A percentile compares a stretch with the other conserved stretches of the same genome.
Conservation (phyloP, 345 rosid species). For the Eucalyptus regnans region DNA sequence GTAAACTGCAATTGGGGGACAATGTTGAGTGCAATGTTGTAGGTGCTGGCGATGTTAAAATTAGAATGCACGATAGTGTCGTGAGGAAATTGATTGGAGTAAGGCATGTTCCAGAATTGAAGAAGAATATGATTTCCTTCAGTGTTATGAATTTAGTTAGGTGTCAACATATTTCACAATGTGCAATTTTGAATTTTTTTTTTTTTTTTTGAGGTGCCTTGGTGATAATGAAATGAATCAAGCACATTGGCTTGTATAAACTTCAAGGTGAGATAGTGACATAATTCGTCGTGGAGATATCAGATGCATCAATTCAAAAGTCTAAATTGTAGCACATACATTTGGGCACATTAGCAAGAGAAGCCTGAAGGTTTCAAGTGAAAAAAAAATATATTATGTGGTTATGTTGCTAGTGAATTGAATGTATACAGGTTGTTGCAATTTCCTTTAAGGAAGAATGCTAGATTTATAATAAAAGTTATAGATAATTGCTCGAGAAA, state of each 20-base stretch:
- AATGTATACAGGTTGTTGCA: no score
- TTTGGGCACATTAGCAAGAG: no score
- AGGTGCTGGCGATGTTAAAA: accelerated
- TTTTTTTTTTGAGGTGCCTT: background rate
- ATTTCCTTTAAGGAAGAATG: no score
- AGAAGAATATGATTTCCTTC: accelerated
- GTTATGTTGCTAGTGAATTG: no score
- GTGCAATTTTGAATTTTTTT: accelerated
- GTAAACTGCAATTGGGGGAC: background rate
- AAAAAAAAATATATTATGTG: no score
- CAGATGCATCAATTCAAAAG: accelerated
- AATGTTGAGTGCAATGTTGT: accelerated
- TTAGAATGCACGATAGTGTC: accelerated
- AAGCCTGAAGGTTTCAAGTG: no score
- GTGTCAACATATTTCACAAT: background rate
- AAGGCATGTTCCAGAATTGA: background rate
- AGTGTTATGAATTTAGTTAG: accelerated
- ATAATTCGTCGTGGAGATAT: accelerated
- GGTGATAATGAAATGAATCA: background rate
- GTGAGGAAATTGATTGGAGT: background rate
- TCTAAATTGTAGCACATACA: accelerated
- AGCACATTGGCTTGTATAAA: background rate
- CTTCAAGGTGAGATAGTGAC: background rate
- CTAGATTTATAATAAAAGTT: no score
- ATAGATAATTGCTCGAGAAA: accelerated